A percentile compares a stretch with the other conserved stretches of the same genome.
Evolutionary conservation across 768 basidiomycete genomes (phyloP).

Genomic region (Trametes coccinea): DNA sequence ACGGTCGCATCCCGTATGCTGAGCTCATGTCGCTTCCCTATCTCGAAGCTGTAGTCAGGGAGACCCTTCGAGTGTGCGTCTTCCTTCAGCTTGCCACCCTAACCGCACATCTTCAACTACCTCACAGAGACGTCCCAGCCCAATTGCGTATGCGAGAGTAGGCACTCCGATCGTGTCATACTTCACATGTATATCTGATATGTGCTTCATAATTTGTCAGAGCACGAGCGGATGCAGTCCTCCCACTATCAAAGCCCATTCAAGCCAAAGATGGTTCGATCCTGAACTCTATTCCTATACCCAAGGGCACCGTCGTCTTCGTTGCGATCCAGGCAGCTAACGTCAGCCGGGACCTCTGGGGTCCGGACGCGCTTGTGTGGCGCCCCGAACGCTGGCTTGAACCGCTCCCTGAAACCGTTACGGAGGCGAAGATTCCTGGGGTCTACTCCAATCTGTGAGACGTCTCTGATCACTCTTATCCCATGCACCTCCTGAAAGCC

Average conservation of each 20-base stretch:
- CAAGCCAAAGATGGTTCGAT: slow-evolving; percentile 6
- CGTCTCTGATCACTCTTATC: too few species aligned
- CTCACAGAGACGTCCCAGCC: slow-evolving; percentile 9
- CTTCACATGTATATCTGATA: not conserved
- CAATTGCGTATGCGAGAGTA: slow-evolving; percentile 1
- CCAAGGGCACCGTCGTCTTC: slow-evolving; percentile 21
- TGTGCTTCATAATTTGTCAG: too few species aligned
- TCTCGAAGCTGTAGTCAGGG: slow-evolving; percentile 63
- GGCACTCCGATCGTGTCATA: not conserved
- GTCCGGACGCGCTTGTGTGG: slow-evolving; percentile 26
- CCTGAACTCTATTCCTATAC: slow-evolving; percentile 14
- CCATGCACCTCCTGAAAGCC: too few species aligned
- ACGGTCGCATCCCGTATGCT: slow-evolving; percentile 35
- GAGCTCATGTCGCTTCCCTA: slow-evolving; percentile 45
- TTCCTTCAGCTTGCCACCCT: slow-evolving; percentile 16
- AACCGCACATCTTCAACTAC: not conserved
- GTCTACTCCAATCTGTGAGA: slow-evolving; percentile 17
- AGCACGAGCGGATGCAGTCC: not conserved
- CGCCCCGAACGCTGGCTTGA: slow-evolving; percentile 25
- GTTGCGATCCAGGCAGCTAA: slow-evolving; percentile 26
- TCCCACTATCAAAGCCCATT: slow-evolving; percentile 20
- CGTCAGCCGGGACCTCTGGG: slow-evolving; percentile 24
- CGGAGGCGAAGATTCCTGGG: slow-evolving; percentile 11
- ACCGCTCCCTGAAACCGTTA: slow-evolving; percentile 14
- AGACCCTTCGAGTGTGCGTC: slow-evolving; percentile 55